Conservation (phyloP, 768 basidiomycete species). For the Leccinum broughii region DNA sequence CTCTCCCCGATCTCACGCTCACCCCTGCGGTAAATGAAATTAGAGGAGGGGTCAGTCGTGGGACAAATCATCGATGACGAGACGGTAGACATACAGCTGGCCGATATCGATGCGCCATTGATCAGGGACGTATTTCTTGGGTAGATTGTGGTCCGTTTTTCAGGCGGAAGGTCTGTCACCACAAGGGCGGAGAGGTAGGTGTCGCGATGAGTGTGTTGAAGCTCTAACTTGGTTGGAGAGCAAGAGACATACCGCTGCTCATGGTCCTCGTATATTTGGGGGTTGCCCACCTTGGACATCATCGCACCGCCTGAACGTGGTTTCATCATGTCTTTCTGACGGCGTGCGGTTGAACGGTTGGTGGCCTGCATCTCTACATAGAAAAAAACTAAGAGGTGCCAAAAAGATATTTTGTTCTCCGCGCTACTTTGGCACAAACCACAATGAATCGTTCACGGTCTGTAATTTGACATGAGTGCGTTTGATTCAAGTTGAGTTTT, state of each 20-base stretch:
- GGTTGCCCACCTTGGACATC: slow-evolving; percentile 52
- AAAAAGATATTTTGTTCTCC: slow-evolving; percentile 22
- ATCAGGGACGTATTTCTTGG: slow-evolving; percentile 32
- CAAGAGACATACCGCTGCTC: slow-evolving; percentile 46
- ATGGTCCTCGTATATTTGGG: slow-evolving; percentile 46
- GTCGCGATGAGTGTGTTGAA: neutral
- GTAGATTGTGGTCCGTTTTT: slow-evolving; percentile 24
- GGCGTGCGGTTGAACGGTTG: neutral
- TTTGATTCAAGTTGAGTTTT: slow-evolving; percentile 12
- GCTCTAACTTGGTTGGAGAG: neutral
- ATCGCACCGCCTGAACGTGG: slow-evolving; percentile 38
- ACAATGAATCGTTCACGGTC: slow-evolving; percentile 14
- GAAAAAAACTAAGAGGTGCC: slow-evolving; percentile 28
- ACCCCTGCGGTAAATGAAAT: slow-evolving; percentile 32
- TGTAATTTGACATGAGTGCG: slow-evolving; percentile 38
- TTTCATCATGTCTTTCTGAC: slow-evolving; percentile 19
- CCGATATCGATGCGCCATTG: slow-evolving; percentile 41
- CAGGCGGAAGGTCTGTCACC: slow-evolving; percentile 18
- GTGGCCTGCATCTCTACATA: slow-evolving; percentile 24
- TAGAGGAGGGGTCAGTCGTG: neutral
- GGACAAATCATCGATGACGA: neutral
- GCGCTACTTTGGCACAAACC: slow-evolving; percentile 40
- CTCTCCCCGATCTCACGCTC: slow-evolving; percentile 44
- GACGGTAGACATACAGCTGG: slow-evolving; percentile 14
- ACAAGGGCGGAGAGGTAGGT: slow-evolving; percentile 1